Conservation (phyloP, 768 basidiomycete genomes). For the Tricholoma bakamatsutake region DNA sequence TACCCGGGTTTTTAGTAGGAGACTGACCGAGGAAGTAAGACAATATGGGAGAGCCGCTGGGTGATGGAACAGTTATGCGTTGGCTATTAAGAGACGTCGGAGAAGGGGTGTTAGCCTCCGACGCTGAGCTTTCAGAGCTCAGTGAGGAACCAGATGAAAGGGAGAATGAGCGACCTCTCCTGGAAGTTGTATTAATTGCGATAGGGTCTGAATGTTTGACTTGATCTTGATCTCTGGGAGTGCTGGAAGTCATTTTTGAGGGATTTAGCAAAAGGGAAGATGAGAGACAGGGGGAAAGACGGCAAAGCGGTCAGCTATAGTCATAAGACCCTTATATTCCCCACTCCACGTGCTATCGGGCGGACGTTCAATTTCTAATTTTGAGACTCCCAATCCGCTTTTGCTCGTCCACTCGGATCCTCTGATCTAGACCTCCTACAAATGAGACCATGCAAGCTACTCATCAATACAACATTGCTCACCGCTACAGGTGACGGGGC, state of each 20-base stretch:
- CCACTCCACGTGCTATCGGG: conserved; percentile 2
- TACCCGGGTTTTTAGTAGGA: conserved; percentile 42
- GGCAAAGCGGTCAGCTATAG: conserved; percentile 2
- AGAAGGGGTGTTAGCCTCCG: conserved; percentile 46
- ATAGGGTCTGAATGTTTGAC: conserved; percentile 60
- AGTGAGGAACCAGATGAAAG: conserved; percentile 52
- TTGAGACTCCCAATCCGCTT: background rate
- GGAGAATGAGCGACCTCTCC: conserved; percentile 56
- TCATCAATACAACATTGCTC: too few species aligned
- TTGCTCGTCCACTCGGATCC: too few species aligned
- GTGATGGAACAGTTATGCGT: conserved; percentile 42
- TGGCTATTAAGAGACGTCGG: conserved; percentile 36
- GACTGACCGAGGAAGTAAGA: conserved; percentile 63
- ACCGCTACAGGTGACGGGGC: too few species aligned
- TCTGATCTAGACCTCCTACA: too few species aligned
- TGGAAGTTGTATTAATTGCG: conserved; percentile 38
- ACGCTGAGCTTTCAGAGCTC: conserved; percentile 46
- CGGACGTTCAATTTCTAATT: conserved; percentile 1
- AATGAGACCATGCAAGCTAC: too few species aligned
- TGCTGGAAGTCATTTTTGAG: conserved; percentile 18
- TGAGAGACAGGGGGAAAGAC: conserved; percentile 17
- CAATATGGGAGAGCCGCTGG: conserved; percentile 65
- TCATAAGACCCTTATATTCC: conserved; percentile 18
- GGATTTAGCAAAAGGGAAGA: conserved; percentile 6
- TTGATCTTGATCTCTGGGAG: conserved; percentile 16